Evolutionary conservation across 176 grass and related monocot species (phyloP), one percentile per base, ranked within the genome.

Genomic region (Ampelocalamus luodianensis): DNA sequence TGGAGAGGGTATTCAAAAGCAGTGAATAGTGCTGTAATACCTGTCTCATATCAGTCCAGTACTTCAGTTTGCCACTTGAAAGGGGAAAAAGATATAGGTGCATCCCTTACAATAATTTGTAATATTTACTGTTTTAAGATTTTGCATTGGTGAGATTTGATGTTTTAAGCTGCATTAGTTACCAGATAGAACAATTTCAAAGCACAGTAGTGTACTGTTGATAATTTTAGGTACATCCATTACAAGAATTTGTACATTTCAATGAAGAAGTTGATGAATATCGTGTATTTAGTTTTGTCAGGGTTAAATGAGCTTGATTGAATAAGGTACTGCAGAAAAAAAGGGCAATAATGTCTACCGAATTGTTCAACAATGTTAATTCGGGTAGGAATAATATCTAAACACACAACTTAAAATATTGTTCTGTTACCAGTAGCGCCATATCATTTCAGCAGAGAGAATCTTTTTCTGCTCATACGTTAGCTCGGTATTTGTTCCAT

Each of bases 401-500:
- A 34, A 59, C 67, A 49, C 48, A 81, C 63, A 51, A 5, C 23
- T 82, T 71, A 66, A 56, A 66, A 71, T 66, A 48, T 10, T 10
- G 8, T 60, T 12, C 26, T 39, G 24, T 32, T 65, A 65, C 23
- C 32, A 53, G 44, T 49, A 65, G 10, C 4, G 48, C 60, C 39
- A 43, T 46, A 56, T 72, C 87, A 64, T 61, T 40, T 76, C 51
- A 63, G 40, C 39, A 69, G 8, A 60, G 20, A 27, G 40, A 87
- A 90, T 87, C 32, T 83, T 83, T 79, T 74, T n/a, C 56, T 74
- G 66, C 68, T 67, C 39, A 59, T 61, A 7, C 49, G 50, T 78
- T 54, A 68, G 61, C 14, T 32, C 49, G 27, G 1, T 70, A 27
- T 46, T 6, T 34, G 22, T 66, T 68, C 68, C 68, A 68, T 56